Conservation (phyloP, 1,284 basidiomycete species). For the Heterobasidion parviporum region DNA sequence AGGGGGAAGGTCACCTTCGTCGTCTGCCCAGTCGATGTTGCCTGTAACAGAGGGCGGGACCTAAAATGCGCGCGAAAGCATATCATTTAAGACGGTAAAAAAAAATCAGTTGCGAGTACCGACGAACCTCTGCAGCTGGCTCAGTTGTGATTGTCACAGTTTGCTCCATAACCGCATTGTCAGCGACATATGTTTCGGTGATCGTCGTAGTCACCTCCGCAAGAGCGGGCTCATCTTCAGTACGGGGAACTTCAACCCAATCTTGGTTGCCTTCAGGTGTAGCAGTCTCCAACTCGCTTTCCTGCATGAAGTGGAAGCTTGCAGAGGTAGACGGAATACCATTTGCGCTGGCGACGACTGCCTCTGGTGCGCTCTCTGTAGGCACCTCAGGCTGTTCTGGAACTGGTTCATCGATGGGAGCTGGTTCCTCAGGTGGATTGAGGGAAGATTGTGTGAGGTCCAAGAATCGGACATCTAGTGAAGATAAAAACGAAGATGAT, state of each 20-base stretch:
- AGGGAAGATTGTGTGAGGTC: slow-evolving; percentile 46
- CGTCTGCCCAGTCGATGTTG: slow-evolving; percentile 37
- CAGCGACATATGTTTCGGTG: slow-evolving; percentile 5
- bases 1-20: slow-evolving; percentile 31
- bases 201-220: slow-evolving; percentile 11
- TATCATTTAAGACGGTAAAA: too few species aligned
- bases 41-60: slow-evolving; percentile 33
- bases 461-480: slow-evolving; percentile 46
- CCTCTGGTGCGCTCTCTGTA: slow-evolving; percentile 16
- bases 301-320: slow-evolving; percentile 71
- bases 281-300: slow-evolving; percentile 53
- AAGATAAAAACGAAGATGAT: not conserved
- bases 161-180: slow-evolving; percentile 18
- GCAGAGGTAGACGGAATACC: slow-evolving; percentile 34
- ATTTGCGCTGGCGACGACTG: slow-evolving; percentile 14
- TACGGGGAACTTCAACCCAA: slow-evolving; percentile 8
- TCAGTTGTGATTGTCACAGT: slow-evolving; percentile 11
- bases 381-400: slow-evolving; percentile 16
- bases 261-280: slow-evolving; percentile 14
- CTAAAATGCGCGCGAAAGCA: slow-evolving; percentile 4
- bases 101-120: too few species aligned
- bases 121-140: too few species aligned
- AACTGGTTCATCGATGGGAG: slow-evolving; percentile 12
- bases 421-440: slow-evolving; percentile 33
- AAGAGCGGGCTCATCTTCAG: slow-evolving; percentile 8